A percentile compares a stretch with the other conserved stretches of the same genome.
Evolutionary conservation across 208 protist genomes (phyloP).

Genomic region (Leishmania major): DNA sequence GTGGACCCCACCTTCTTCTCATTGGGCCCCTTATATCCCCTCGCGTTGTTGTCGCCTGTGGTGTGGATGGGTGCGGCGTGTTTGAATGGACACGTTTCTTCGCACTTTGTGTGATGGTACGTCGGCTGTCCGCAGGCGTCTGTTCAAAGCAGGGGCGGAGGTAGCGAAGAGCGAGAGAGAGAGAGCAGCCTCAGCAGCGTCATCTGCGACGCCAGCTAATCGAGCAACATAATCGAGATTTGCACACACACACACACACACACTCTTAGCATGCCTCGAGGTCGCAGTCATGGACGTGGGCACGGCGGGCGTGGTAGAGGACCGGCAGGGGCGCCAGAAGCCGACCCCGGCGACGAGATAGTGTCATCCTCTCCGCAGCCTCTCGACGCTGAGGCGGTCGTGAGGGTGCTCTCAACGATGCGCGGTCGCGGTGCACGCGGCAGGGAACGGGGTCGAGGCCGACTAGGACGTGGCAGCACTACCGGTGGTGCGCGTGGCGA

Average conservation of each 20-base stretch:
- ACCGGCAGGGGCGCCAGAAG: background rate
- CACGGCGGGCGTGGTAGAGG: slow-evolving; percentile 10
- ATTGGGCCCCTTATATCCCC: background rate
- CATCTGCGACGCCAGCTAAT: background rate
- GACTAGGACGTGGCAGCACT: slow-evolving; percentile 5
- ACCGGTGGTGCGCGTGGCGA: background rate
- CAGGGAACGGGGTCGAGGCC: slow-evolving; percentile 19
- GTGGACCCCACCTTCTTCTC: background rate
- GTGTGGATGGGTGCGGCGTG: background rate
- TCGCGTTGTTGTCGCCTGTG: background rate
- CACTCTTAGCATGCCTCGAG: slow-evolving; percentile 22
- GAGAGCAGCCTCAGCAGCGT: background rate
- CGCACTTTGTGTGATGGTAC: background rate
- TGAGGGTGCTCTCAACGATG: background rate
- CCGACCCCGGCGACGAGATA: background rate
- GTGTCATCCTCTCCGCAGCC: background rate
- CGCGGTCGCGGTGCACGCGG: background rate
- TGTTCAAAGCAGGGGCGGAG: background rate
- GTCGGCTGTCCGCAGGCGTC: background rate
- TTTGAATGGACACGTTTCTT: background rate
- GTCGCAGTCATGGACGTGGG: slow-evolving; percentile 16
- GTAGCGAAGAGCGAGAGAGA: background rate
- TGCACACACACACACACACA: background rate
- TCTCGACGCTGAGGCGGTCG: background rate
- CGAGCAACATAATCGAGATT: background rate